Conservation (phyloP, 164 flowering plant species). For the Taxillus chinensis region DNA sequence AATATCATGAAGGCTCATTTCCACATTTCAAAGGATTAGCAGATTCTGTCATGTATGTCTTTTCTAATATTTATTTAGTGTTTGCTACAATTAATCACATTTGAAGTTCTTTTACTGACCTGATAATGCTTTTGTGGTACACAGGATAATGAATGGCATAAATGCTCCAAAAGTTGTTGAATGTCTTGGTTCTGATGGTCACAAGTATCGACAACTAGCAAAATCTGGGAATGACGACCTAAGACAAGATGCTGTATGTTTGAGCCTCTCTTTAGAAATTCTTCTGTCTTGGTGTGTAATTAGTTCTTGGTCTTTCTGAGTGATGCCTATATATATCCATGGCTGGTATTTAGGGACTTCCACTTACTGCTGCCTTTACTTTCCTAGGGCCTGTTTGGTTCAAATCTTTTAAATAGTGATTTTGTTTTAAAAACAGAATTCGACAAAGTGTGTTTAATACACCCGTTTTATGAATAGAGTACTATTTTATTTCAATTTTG, state of each 20-base stretch:
- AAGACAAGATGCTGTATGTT: slow-evolving; percentile 97
- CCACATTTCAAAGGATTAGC: slow-evolving; percentile 82
- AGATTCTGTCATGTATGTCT: slow-evolving; percentile 74
- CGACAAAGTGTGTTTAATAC: too few species aligned
- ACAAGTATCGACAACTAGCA: slow-evolving; percentile 84
- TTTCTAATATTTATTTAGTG: slow-evolving; percentile 3
- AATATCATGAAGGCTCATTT: slow-evolving; percentile 77
- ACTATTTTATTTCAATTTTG: too few species aligned
- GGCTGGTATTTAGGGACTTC: too few species aligned
- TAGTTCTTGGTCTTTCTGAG: too few species aligned
- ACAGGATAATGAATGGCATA: slow-evolving; percentile 96
- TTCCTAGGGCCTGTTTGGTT: too few species aligned
- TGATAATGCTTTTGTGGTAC: slow-evolving; percentile 4
- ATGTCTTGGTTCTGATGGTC: slow-evolving; percentile 93
- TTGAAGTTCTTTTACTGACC: background rate
- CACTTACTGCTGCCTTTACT: too few species aligned
- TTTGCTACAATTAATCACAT: background rate
- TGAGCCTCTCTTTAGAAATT: background rate
- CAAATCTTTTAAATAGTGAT: too few species aligned
- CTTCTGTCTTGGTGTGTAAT: background rate
- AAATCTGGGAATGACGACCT: slow-evolving; percentile 99
- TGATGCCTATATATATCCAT: too few species aligned
- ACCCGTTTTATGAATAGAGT: too few species aligned
- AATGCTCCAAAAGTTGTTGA: slow-evolving; percentile 97
- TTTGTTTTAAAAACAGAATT: too few species aligned